Percentiles rank a stretch among this genome's conserved stretches.
Evolutionary conservation across 2,329 filamentous ascomycete species (phyloP).

Genomic region (Penicillium sp.): DNA sequence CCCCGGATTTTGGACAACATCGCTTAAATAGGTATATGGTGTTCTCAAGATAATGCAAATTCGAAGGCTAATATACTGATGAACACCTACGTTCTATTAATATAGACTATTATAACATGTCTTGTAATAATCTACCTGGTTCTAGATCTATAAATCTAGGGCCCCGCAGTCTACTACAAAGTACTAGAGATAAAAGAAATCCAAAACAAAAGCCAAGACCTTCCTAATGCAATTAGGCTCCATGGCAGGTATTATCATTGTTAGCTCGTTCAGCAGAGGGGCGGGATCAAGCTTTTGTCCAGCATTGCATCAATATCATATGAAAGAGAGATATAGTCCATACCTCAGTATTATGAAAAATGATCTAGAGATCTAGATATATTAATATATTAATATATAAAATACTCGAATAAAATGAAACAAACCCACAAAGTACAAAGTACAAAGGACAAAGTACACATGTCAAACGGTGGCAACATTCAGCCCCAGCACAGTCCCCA

Average conservation of each 20-base stretch:
- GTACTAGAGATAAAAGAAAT: background rate
- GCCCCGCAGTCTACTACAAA: background rate
- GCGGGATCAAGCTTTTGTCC: background rate
- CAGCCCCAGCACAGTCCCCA: slow-evolving; percentile 10
- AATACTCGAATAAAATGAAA: background rate
- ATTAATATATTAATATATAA: background rate
- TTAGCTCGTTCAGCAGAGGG: background rate
- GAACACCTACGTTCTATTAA: background rate
- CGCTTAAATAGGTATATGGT: background rate
- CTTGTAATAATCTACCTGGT: background rate
- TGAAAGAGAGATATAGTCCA: background rate
- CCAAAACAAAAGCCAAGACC: background rate
- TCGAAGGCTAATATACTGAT: background rate
- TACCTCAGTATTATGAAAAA: background rate
- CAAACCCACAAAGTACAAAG: background rate
- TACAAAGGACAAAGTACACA: background rate
- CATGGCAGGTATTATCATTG: background rate
- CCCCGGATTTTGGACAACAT: background rate
- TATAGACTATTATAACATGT: background rate
- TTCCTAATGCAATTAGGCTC: background rate
- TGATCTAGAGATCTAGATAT: background rate
- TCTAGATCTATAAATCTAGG: background rate
- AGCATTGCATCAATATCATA: background rate
- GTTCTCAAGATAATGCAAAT: background rate
- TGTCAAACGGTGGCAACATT: background rate